Conservation (phyloP, 768 basidiomycete genomes). For the Austroboletus eburneus region DNA sequence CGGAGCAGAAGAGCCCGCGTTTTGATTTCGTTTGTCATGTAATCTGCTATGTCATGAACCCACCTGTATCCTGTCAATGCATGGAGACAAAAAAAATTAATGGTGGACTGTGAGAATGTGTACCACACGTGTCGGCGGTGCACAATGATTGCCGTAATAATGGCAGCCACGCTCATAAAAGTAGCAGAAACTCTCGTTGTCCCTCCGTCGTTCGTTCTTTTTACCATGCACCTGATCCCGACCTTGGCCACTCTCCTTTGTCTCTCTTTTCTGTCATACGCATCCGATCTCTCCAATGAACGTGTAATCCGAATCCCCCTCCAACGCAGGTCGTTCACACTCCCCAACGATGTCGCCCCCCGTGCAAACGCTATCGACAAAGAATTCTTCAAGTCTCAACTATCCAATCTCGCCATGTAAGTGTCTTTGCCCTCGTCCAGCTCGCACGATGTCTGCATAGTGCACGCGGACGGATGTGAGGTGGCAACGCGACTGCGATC, state of each 20-base stretch:
- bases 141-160: too few relatives aligned
- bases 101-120: too few relatives aligned
- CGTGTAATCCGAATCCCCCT: constrained; percentile 20
- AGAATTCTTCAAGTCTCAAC: constrained; percentile 13
- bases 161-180: background rate
- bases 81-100: too few relatives aligned
- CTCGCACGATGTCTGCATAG: background rate
- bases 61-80: too few relatives aligned
- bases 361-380: constrained; percentile 4
- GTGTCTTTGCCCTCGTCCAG: background rate
- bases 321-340: constrained; percentile 15
- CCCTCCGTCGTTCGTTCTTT: background rate
- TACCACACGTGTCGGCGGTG: too few relatives aligned
- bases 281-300: background rate
- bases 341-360: background rate
- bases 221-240: constrained; percentile 18
- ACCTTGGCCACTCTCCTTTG: constrained; percentile 7
- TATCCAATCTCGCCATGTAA: constrained; percentile 18
- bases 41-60: constrained; percentile 9
- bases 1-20: constrained; percentile 44
- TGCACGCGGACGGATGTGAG: background rate
- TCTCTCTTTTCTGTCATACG: constrained; percentile 17
- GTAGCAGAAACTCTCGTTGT: too few relatives aligned
- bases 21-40: constrained; percentile 41
- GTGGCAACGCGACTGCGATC: background rate